Evolutionary conservation across 305 asterid species (phyloP), one percentile per base, ranked within the genome.

Genomic region (Striga hermonthica): DNA sequence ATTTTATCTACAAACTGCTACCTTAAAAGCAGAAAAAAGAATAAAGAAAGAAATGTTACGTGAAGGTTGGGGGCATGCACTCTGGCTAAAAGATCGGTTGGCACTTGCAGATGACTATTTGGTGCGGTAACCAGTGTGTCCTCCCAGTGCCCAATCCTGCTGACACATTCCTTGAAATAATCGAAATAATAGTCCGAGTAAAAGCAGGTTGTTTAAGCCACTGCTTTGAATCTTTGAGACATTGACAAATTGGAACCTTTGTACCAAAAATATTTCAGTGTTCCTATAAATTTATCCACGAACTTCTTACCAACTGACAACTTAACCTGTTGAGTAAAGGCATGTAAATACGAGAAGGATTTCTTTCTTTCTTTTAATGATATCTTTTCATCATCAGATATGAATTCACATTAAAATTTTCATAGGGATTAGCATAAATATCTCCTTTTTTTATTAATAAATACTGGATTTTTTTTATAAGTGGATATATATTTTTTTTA

Each of bases 401-500:
- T 9, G 57, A 10, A 13, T 11, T 43, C 59, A 28, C 38, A 16
- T 31, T 45, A 43, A 43, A n/a, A 22, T 34, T 37, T 57, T 65
- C 34, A 38, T 39, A 57, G 71, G n/a, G n/a, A n/a, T 60, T 39
- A 71, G 58, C 52, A 57, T 7, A 62, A 76, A 60, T 72, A 60
- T 38, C 95, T 83, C 76, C 86, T 97, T 6, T 35, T 89, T 74
- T 92, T 86, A 78, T 89, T 91, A 72, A 91, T 84, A 49, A 87
- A 83, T 45, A 84, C 81, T 53, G 97, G 97, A 70, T n/a, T n/a
- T 84, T 92, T 80, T 92, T 92, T 35, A 87, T 89, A 83, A 87
- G 96, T 8, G 98, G 98, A 82, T 92, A 92, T 76, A 92, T 89
- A n/a, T n/a, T n/a, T n/a, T n/a, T n/a, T n/a, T n/a, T n/a, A n/a